Conservation (phyloP, 23 red algal species). For the Pyropia haitanensis region DNA sequence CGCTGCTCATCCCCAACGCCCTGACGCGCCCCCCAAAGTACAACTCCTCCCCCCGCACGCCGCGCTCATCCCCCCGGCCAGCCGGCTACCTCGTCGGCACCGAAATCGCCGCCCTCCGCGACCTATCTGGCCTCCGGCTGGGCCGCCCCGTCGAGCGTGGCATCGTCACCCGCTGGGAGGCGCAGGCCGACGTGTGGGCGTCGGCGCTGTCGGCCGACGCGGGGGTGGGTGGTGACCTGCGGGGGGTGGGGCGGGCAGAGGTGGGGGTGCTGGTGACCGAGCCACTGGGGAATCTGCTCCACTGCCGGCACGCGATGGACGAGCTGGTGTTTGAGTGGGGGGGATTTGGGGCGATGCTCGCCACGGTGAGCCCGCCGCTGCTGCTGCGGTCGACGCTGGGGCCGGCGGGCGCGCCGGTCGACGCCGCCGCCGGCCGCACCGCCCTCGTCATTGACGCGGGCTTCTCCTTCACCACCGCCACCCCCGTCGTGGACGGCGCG, state of each 20-base stretch:
- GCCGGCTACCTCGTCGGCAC: slow-evolving; percentile 18
- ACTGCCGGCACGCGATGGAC: slow-evolving; percentile 31
- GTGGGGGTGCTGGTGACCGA: slow-evolving; percentile 39
- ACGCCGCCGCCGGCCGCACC: slow-evolving; percentile 11
- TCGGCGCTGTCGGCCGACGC: slow-evolving; percentile 36
- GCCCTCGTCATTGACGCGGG: slow-evolving; percentile 70
- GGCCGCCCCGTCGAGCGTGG: slow-evolving; percentile 67
- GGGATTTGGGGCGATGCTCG: slow-evolving; percentile 16
- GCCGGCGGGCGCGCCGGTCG: background rate
- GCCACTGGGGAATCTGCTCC: slow-evolving; percentile 45
- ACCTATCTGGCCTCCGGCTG: slow-evolving; percentile 43
- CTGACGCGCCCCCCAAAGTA: slow-evolving; percentile 17
- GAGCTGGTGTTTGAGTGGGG: slow-evolving; percentile 56
- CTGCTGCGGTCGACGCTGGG: slow-evolving; percentile 26
- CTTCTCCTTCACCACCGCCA: slow-evolving; percentile 59
- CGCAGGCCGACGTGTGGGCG: slow-evolving; percentile 65
- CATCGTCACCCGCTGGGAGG: slow-evolving; percentile 42
- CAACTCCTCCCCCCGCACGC: slow-evolving; percentile 16
- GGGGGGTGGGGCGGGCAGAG: background rate
- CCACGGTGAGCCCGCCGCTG: slow-evolving; percentile 9
- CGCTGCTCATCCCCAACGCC: slow-evolving; percentile 30
- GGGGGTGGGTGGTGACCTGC: slow-evolving; percentile 18
- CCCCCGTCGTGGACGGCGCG: slow-evolving; percentile 57
- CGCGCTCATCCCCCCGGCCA: slow-evolving; percentile 37
- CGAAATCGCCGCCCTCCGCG: slow-evolving; percentile 29